Base-by-base conservation (phyloP, 345 rosid genomes). In the Turritis glabra region DNA sequence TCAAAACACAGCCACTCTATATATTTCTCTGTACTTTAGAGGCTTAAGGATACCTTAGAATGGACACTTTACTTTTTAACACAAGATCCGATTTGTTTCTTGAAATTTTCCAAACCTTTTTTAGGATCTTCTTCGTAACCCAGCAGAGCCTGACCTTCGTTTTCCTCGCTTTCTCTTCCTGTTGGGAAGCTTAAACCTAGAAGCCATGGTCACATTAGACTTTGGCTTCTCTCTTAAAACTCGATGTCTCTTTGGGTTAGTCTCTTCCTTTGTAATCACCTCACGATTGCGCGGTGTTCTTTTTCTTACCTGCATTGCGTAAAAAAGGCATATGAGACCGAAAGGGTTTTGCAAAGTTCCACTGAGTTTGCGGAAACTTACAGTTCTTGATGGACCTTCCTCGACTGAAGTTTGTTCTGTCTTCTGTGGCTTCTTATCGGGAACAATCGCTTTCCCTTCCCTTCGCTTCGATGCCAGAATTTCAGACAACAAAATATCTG, bases 81-180 rank as follows among this genome's bases (percentile, higher is more conserved):
- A 17, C 40, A 35, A 8, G 52, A 25, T 66, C 46, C 7, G 7
- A 48, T 30, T 75, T 38, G 54, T 40, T 32, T 38, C 40, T 58
- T 59, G 27, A 67, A n/a, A 7, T 2, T 11, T 27, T 66, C 69
- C 74, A 19, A 40, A 82, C 65, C 78, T 64, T 71, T 18, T 73
- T 15, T 64, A 77, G 48, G 82, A 76, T 84, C 78, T 83, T 70
- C 77, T 79, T 51, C 78, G 76, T 81, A 86, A 59, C 41, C 74
- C 79, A 54, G 75, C 44, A 8, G 73, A 32, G 64, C 81, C 83
- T 40, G 85, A 61, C 70, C 79, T 84, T 71, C 85, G 71, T 72
- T 80, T 86, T 4, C 88, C 86, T 68, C 85, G 67, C 75, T 79
- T 85, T 72, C 84, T 76, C 83, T 81, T 86, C 72, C 81, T 85